Percentiles rank a stretch among this genome's conserved stretches.
Evolutionary conservation across 768 basidiomycete species (phyloP).

Genomic region (Russula lepida): DNA sequence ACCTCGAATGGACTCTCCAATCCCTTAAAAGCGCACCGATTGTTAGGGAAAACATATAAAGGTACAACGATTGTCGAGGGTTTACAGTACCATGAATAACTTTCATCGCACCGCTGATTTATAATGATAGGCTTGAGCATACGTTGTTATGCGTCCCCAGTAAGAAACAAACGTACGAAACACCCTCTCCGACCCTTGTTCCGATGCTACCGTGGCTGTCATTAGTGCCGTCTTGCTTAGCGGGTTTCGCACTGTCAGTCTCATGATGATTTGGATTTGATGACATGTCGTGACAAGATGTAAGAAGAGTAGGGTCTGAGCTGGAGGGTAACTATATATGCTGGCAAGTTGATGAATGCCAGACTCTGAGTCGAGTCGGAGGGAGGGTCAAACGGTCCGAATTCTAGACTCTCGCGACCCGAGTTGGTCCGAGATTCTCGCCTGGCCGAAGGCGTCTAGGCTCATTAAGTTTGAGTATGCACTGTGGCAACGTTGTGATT

Average conservation of each 20-base stretch:
- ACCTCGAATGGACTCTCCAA: conserved; percentile 13
- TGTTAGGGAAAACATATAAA: background rate
- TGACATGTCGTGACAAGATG: background rate
- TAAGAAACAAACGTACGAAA: conserved; percentile 1
- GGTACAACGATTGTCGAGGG: background rate
- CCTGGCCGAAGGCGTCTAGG: too few relatives aligned
- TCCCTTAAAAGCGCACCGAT: background rate
- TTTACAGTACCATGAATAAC: conserved; percentile 1
- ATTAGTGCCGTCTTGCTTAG: background rate
- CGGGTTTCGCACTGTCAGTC: background rate
- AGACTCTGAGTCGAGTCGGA: too few relatives aligned
- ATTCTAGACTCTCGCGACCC: too few relatives aligned
- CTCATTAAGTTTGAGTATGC: too few relatives aligned
- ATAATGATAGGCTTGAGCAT: background rate
- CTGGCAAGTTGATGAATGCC: too few relatives aligned
- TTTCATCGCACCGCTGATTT: background rate
- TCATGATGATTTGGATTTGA: background rate
- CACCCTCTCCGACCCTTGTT: background rate
- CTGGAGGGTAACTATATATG: background rate
- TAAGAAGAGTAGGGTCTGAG: background rate
- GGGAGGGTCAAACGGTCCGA: too few relatives aligned
- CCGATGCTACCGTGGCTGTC: background rate
- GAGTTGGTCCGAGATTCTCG: too few relatives aligned
- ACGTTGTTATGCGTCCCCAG: too few relatives aligned
- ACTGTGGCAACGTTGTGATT: too few relatives aligned